These are phyloP conservation scores for Ramaria rubella DNA, from an alignment of 768 basidiomycete species.

Conservation along the genomic window DNA sequence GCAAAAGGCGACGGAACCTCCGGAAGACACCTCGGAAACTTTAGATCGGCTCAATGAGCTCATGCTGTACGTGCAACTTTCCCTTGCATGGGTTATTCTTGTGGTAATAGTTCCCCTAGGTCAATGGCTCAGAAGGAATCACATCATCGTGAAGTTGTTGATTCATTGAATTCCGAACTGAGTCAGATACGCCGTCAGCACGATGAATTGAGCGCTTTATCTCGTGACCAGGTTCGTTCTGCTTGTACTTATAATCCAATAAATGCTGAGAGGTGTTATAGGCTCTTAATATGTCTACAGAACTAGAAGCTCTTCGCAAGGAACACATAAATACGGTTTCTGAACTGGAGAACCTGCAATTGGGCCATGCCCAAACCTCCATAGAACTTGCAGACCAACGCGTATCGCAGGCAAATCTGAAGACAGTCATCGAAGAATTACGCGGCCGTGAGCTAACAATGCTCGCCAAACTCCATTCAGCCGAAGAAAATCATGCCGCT, in stretches of 20 bases:
- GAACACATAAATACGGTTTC: slow-evolving; percentile 49
- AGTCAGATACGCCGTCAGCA: slow-evolving; percentile 66
- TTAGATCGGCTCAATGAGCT: slow-evolving; percentile 81
- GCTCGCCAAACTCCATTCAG: slow-evolving; percentile 19
- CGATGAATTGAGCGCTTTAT: slow-evolving; percentile 73
- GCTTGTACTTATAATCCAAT: neutral
- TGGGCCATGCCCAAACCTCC: slow-evolving; percentile 48
- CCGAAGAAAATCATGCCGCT: slow-evolving; percentile 28
- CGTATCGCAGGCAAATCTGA: slow-evolving; percentile 32
- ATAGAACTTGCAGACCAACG: slow-evolving; percentile 24
- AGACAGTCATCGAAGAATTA: slow-evolving; percentile 1
- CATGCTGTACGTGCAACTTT: slow-evolving; percentile 63
- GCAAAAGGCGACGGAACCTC: slow-evolving; percentile 24
- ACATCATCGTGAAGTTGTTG: slow-evolving; percentile 74
- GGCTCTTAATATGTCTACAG: slow-evolving; percentile 83
- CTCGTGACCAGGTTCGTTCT: slow-evolving; percentile 69
- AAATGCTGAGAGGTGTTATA: slow-evolving; percentile 22
- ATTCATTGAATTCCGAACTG: slow-evolving; percentile 63
- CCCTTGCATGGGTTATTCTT: neutral
- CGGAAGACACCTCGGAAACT: slow-evolving; percentile 57
- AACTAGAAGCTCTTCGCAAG: slow-evolving; percentile 66
- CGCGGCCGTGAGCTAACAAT: slow-evolving; percentile 41
- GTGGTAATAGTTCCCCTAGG: slow-evolving; percentile 37
- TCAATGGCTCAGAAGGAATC: slow-evolving; percentile 98
- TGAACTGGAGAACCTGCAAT: slow-evolving; percentile 48